Percentiles rank a stretch among this genome's conserved stretches.
Conservation (phyloP, 2,329 filamentous ascomycete genomes). For the Xylaria sp. region DNA sequence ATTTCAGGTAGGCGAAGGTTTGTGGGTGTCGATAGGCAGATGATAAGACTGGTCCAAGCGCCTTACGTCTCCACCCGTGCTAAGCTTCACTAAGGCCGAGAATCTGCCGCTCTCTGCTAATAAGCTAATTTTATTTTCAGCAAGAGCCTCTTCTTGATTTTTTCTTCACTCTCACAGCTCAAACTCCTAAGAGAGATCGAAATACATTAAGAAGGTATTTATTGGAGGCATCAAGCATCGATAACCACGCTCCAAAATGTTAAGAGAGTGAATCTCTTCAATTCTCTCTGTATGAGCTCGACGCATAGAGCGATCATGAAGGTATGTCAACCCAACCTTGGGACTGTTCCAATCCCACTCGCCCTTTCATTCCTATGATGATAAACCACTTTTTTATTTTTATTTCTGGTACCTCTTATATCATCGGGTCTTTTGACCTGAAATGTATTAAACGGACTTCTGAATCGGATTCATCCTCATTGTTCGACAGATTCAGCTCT, state of each 20-base stretch:
- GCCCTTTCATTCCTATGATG: slow-evolving; percentile 69
- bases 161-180: slow-evolving; percentile 6
- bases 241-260: not conserved
- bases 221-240: not conserved
- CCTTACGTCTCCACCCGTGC: slow-evolving; percentile 2
- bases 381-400: slow-evolving; percentile 67
- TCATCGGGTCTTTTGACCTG: slow-evolving; percentile 73
- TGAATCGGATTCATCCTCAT: slow-evolving; percentile 61
- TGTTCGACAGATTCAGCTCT: not conserved
- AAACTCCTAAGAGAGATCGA: not conserved
- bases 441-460: slow-evolving; percentile 89
- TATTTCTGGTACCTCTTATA: slow-evolving; percentile 99
- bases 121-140: slow-evolving; percentile 27
- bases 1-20: slow-evolving; percentile 39
- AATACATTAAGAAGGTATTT: not conserved
- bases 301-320: slow-evolving; percentile 27
- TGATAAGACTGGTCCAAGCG: slow-evolving; percentile 41
- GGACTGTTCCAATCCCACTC: slow-evolving; percentile 32
- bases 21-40: slow-evolving; percentile 43
- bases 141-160: slow-evolving; percentile 4
- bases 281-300: not conserved
- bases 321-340: slow-evolving; percentile 51
- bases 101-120: slow-evolving; percentile 30
- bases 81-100: slow-evolving; percentile 28
- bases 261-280: not conserved